These are phyloP conservation scores for Theileria sp. DNA, from an alignment of 169 alveolate species.

Conservation along the genomic window DNA sequence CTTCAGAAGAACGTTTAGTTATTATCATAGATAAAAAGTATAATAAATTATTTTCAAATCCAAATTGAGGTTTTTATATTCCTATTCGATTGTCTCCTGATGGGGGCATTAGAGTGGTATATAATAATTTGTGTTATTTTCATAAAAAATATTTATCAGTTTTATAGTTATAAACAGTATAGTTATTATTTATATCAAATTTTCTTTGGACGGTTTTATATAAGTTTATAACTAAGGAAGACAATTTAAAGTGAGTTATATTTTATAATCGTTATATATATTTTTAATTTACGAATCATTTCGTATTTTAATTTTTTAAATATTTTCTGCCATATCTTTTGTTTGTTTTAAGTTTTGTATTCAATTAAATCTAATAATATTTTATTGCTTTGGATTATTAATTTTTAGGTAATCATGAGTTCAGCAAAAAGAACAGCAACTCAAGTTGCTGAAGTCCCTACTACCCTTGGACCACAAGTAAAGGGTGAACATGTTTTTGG, in stretches of 20 bases:
- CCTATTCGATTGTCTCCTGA: not conserved
- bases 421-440: slow-evolving; percentile 38
- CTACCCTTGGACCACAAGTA: slow-evolving; percentile 79
- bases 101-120: slow-evolving; percentile 6
- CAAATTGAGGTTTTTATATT: not conserved
- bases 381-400: not conserved
- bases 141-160: slow-evolving; percentile 1
- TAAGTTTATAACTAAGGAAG: slow-evolving; percentile 10
- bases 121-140: not conserved
- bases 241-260: not conserved
- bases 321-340: not conserved
- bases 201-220: not conserved
- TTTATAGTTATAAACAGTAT: not conserved
- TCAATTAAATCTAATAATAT: not conserved
- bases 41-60: no score
- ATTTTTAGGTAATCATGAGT: slow-evolving; percentile 30
- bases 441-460: slow-evolving; percentile 59
- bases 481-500: slow-evolving; percentile 95
- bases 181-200: not conserved
- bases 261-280: not conserved
- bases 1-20: slow-evolving; percentile 42
- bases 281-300: not conserved
- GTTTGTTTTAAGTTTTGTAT: not conserved
- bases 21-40: no score
- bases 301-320: not conserved